Evolutionary conservation across 108 stramenopile species (phyloP).

Genomic region (Schizochytrium sp.): DNA sequence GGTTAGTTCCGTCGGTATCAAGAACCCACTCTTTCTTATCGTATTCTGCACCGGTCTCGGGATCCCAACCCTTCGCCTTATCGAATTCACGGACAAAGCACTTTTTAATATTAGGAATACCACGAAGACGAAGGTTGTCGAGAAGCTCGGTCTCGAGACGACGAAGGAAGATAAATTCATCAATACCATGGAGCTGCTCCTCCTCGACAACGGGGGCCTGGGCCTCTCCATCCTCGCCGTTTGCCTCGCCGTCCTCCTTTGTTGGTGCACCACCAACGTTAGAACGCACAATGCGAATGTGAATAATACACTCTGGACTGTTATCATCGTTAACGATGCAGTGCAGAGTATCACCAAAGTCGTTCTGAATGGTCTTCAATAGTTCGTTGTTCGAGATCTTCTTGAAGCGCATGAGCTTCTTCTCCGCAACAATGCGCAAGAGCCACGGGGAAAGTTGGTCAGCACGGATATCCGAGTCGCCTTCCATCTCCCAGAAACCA

Average conservation of each 20-base stretch:
- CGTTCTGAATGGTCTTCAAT: slow-evolving; percentile 85
- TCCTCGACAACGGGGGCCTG: slow-evolving; percentile 78
- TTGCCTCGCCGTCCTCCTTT: slow-evolving; percentile 51
- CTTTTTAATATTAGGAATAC: slow-evolving; percentile 91
- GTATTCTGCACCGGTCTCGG: slow-evolving; percentile 83
- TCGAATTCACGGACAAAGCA: slow-evolving; percentile 89
- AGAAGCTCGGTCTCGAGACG: slow-evolving; percentile 91
- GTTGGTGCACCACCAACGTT: not conserved
- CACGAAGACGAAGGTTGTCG: slow-evolving; percentile 86
- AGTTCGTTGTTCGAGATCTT: slow-evolving; percentile 45
- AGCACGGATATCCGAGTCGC: slow-evolving; percentile 80
- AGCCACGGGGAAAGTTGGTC: slow-evolving; percentile 93
- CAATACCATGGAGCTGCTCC: slow-evolving; percentile 82
- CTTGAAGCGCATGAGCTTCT: slow-evolving; percentile 87
- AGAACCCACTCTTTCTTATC: slow-evolving; percentile 90
- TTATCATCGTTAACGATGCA: slow-evolving; percentile 93
- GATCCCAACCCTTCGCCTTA: slow-evolving; percentile 86
- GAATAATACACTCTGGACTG: slow-evolving; percentile 87
- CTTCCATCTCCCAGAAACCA: slow-evolving; percentile 88
- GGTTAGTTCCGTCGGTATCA: slow-evolving; percentile 97
- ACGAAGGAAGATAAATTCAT: slow-evolving; percentile 93
- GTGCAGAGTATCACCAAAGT: slow-evolving; percentile 84
- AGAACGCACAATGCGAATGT: slow-evolving; percentile 84
- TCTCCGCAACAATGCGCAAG: slow-evolving; percentile 92
- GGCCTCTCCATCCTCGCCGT: slow-evolving; percentile 65